Conservation (phyloP, 805 yeast species). For the Kluyveromyces aestuarii region DNA sequence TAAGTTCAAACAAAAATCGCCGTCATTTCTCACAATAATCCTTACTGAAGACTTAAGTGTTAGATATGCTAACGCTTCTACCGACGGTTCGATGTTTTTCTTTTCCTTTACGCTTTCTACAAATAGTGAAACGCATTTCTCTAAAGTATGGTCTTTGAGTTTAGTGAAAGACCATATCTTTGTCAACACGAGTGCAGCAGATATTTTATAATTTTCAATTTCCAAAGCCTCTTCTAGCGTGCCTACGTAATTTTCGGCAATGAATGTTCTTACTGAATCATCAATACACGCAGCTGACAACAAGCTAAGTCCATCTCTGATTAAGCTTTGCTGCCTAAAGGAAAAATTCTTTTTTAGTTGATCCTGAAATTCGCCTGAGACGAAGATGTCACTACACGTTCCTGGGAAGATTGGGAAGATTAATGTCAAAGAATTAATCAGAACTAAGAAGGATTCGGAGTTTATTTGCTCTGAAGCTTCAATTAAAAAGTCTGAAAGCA, state of each 20-base stretch:
- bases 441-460: conserved; percentile 12
- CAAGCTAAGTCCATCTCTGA: conserved; percentile 24
- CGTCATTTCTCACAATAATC: conserved; percentile 31
- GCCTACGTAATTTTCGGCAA: conserved; percentile 36
- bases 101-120: conserved; percentile 8
- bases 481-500: conserved; percentile 15
- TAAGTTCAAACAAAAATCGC: conserved; percentile 26
- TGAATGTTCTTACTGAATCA: conserved; percentile 39
- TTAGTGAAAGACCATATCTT: conserved; percentile 49
- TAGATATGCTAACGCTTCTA: conserved; percentile 46
- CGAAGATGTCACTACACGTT: conserved; percentile 23
- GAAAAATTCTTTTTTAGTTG: conserved; percentile 12
- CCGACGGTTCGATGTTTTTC: conserved; percentile 8
- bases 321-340: conserved; percentile 12
- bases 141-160: conserved; percentile 23
- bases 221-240: conserved; percentile 32
- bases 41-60: conserved; percentile 34
- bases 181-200: conserved; percentile 39
- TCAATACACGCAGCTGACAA: conserved; percentile 42
- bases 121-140: conserved; percentile 28
- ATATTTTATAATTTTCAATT: conserved; percentile 19
- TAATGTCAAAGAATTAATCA: conserved; percentile 17
- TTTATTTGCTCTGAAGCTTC: conserved; percentile 21
- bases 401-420: conserved; percentile 22
- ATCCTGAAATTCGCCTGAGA: conserved; percentile 20